Conservation (phyloP, 495 filamentous ascomycete species). For the Thozetella sp. region DNA sequence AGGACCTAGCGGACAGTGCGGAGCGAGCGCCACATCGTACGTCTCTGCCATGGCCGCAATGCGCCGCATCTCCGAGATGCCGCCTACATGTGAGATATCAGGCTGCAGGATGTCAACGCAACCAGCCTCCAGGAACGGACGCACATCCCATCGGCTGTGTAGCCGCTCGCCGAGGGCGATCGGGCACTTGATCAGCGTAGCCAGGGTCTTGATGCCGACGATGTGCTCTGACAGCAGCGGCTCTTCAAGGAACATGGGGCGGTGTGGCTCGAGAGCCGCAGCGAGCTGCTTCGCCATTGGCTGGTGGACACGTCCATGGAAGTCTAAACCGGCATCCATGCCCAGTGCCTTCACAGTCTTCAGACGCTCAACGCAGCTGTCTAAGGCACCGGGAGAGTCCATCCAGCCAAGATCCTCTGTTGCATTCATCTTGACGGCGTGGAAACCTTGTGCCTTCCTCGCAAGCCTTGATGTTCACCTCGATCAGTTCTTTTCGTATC, state of each 20-base stretch:
- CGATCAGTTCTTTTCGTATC: not conserved
- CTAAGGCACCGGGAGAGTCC: constrained; percentile 66
- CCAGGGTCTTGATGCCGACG: constrained; percentile 68
- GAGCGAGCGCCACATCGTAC: constrained; percentile 77
- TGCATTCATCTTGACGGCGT: constrained; percentile 79
- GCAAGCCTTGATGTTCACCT: constrained; percentile 40
- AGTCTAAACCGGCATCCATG: constrained; percentile 74
- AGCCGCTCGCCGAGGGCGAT: constrained; percentile 80
- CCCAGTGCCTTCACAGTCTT: constrained; percentile 70
- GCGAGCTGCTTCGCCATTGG: constrained; percentile 83
- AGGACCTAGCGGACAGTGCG: constrained; percentile 78
- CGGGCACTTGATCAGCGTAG: constrained; percentile 61
- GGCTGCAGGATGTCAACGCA: constrained; percentile 78
- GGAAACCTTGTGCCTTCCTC: constrained; percentile 72
- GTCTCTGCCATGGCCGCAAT: constrained; percentile 77
- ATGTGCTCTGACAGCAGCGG: constrained; percentile 74
- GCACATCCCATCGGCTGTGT: constrained; percentile 75
- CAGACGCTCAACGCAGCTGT: constrained; percentile 68
- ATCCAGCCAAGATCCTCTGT: constrained; percentile 81
- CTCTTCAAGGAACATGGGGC: constrained; percentile 81
- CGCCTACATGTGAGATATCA: constrained; percentile 76
- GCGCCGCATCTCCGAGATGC: constrained; percentile 71
- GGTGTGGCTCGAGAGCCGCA: constrained; percentile 67
- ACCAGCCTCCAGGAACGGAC: constrained; percentile 68
- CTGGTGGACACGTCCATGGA: constrained; percentile 78